phyloP scores from a whole-genome alignment of 176 grass and related monocot species.

The Avena sativa region DNA sequence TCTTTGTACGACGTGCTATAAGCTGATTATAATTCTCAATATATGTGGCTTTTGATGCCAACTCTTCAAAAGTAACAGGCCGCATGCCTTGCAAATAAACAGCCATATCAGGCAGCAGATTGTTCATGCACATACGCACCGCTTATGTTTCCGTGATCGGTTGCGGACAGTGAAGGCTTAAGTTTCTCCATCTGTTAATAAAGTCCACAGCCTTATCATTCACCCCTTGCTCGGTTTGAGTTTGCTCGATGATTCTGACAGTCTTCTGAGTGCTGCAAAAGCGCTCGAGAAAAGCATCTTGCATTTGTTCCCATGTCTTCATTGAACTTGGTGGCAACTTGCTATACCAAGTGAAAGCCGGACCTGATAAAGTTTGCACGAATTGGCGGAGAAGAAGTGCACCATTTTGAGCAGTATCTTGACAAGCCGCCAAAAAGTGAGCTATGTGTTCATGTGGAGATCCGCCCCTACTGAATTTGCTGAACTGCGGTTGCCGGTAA shows the following conservation, averaged over 20 bases:
- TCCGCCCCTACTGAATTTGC: background rate
- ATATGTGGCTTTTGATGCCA: background rate
- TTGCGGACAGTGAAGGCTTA: background rate
- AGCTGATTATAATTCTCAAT: background rate
- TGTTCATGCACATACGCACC: background rate
- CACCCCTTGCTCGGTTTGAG: background rate
- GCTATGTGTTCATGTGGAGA: background rate
- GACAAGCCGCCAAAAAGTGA: background rate
- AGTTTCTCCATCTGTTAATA: background rate
- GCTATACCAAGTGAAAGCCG: background rate
- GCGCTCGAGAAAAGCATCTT: background rate
- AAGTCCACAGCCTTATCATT: background rate
- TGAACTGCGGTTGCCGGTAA: background rate
- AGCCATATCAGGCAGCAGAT: background rate
- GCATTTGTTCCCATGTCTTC: background rate
- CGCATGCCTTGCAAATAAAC: background rate
- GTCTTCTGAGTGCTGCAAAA: background rate
- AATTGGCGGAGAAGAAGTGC: background rate
- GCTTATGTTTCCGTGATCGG: background rate
- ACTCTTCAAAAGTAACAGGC: too few species aligned
- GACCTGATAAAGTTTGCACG: background rate
- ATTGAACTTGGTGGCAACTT: background rate
- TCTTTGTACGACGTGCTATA: background rate
- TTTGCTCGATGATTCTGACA: background rate
- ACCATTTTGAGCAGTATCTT: background rate